These are phyloP conservation scores for Calvatia gigantea DNA, from an alignment of 768 basidiomycete species.

Conservation along the genomic window DNA sequence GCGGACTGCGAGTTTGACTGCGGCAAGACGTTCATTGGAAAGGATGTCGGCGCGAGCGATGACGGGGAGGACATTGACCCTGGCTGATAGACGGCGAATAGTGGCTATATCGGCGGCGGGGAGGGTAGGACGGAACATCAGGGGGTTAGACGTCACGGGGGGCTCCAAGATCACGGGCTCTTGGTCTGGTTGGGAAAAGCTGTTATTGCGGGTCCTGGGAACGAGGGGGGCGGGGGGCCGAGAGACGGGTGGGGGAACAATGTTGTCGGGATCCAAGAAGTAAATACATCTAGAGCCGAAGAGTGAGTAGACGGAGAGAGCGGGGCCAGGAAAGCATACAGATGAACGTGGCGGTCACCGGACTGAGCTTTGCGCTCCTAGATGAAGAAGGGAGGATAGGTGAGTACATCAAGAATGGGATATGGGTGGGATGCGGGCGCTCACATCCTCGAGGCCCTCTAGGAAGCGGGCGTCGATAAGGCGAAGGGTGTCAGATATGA, in stretches of 20 bases:
- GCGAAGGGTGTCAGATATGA: slow-evolving; percentile 63
- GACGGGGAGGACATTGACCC: slow-evolving; percentile 87
- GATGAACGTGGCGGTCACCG: slow-evolving; percentile 77
- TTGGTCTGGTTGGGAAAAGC: slow-evolving; percentile 67
- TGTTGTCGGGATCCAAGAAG: slow-evolving; percentile 81
- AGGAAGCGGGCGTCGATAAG: slow-evolving; percentile 71
- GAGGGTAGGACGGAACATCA: slow-evolving; percentile 63
- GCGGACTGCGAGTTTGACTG: slow-evolving; percentile 77
- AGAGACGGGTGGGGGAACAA: slow-evolving; percentile 67
- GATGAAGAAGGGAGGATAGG: slow-evolving; percentile 16
- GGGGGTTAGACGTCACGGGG: slow-evolving; percentile 69
- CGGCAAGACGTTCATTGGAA: slow-evolving; percentile 76
- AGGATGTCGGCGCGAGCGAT: slow-evolving; percentile 79
- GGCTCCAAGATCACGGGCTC: slow-evolving; percentile 81
- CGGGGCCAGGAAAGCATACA: slow-evolving; percentile 45
- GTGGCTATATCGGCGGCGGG: slow-evolving; percentile 70
- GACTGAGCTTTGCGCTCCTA: slow-evolving; percentile 70
- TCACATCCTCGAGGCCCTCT: slow-evolving; percentile 75
- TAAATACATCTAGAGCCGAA: slow-evolving; percentile 65
- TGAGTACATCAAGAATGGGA: slow-evolving; percentile 16
- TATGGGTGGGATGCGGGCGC: slow-evolving; percentile 30
- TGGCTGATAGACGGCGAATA: slow-evolving; percentile 74
- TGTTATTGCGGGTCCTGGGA: slow-evolving; percentile 65
- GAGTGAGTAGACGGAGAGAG: slow-evolving; percentile 2
- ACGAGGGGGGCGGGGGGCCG: slow-evolving; percentile 66